Conservation (phyloP, 1,139 yeast genomes). For the Pichia sp. region DNA sequence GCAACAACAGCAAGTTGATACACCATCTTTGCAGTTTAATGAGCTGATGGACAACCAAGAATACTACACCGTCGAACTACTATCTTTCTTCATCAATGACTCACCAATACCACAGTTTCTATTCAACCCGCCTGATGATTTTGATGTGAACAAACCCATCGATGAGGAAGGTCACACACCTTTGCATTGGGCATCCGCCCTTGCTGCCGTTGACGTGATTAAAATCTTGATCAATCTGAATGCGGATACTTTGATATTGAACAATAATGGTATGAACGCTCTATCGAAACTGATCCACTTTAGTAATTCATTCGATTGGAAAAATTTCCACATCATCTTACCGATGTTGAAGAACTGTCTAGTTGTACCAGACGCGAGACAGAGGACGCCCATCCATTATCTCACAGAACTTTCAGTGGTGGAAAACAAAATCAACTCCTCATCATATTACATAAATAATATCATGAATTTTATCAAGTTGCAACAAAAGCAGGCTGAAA, state of each 20-base stretch:
- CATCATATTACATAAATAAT: conserved; percentile 33
- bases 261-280: conserved; percentile 75
- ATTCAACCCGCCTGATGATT: conserved; percentile 68
- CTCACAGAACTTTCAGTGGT: conserved; percentile 55
- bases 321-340: conserved; percentile 65
- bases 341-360: conserved; percentile 64
- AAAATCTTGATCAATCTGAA: conserved; percentile 60
- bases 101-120: conserved; percentile 69
- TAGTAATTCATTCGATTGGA: conserved; percentile 78
- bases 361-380: conserved; percentile 64
- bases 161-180: conserved; percentile 97
- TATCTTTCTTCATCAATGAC: conserved; percentile 64
- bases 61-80: conserved; percentile 47
- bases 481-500: conserved; percentile 27
- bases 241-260: conserved; percentile 71
- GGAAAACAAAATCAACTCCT: conserved; percentile 36
- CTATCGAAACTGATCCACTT: conserved; percentile 77
- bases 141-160: conserved; percentile 77
- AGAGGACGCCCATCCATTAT: conserved; percentile 72
- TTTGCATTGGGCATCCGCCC: conserved; percentile 94
- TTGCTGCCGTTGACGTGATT: conserved; percentile 71
- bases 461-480: conserved; percentile 28
- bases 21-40: no score
- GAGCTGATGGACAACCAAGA: conserved; percentile 4
- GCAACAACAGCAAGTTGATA: no score